phyloP scores from a whole-genome alignment of 2,329 filamentous ascomycete genomes.

The Neofusicoccum ribis region DNA sequence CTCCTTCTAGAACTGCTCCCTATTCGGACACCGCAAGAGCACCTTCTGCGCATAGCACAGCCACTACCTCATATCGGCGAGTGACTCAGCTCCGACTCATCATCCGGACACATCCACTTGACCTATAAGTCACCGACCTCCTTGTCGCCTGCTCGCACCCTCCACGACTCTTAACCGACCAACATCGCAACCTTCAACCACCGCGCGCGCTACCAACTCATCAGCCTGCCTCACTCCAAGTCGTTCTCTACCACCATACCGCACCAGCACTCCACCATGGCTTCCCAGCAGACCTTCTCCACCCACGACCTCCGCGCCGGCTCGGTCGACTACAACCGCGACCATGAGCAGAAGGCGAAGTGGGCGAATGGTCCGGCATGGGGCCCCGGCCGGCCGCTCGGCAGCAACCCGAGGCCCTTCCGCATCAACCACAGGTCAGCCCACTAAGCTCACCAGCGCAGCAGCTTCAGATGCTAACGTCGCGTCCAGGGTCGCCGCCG shows the following conservation, averaged over 20 bases:
- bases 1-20: constrained; percentile 8
- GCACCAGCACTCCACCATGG: constrained; percentile 39
- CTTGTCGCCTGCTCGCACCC: constrained; percentile 1
- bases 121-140: constrained; percentile 12
- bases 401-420: constrained; percentile 39
- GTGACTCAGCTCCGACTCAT: constrained; percentile 21
- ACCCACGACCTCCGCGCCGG: constrained; percentile 56
- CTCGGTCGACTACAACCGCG: constrained; percentile 54
- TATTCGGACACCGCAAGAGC: constrained; percentile 18
- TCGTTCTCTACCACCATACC: constrained; percentile 20
- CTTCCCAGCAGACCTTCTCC: constrained; percentile 47
- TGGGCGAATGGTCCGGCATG: constrained; percentile 49
- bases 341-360: constrained; percentile 52
- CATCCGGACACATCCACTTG: constrained; percentile 19
- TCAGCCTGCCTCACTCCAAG: constrained; percentile 22
- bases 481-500: neutral
- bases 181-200: constrained; percentile 18
- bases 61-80: constrained; percentile 10
- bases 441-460: neutral
- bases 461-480: neutral
- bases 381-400: constrained; percentile 36
- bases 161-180: constrained; percentile 11
- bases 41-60: constrained; percentile 16
- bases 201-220: constrained; percentile 21
- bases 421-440: constrained; percentile 26